Evolutionary conservation across 140 eudicot genomes (phyloP), one percentile per base, ranked within the genome.

Genomic region (Bidens hawaiensis): DNA sequence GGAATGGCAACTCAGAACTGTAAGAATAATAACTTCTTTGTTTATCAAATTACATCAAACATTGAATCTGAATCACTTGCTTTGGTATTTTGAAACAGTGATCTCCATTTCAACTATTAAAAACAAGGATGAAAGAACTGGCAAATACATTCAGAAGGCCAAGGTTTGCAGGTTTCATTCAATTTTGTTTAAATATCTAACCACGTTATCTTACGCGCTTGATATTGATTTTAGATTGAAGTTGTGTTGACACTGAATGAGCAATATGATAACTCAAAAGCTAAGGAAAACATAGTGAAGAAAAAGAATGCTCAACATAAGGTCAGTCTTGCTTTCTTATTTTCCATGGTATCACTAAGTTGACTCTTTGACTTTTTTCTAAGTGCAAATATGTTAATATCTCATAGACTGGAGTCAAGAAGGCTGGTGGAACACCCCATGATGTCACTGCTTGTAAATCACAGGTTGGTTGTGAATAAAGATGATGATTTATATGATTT

Each of bases 1-100:
- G 89, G 83, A 62, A 2, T 60, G 23, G 89, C 81, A 31, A 74
- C 69, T 30, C 73, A 75, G 75, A 65, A 72, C 23, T 42, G 89
- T 82, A 75, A 78, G 76, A 12, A 57, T 10, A 10, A 34, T 67
- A 40, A 69, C 6, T 30, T 49, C 25, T 31, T 47, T 22, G 6
- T 31, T 33, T 13, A 51, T 7, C 33, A 11, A 19, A 55, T 28
- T 6, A 22, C 3, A 28, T 21, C 18, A 18, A 21, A 41, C 19
- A 43, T 64, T 34, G 4, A 17, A 30, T 52, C 13, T 68, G 10
- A 47, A 16, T 63, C 18, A 6, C 9, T 6, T 0, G 30, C 17
- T 25, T 0, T 5, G 50, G 27, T 12, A 52, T 14, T 64, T 21
- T 46, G 56, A 46, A 57, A 69, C 78, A 83, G 89, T 69, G 68